A percentile compares a stretch with the other conserved stretches of the same genome.
Evolutionary conservation across 805 yeast species (phyloP).

Genomic region (Candida michaelii): DNA sequence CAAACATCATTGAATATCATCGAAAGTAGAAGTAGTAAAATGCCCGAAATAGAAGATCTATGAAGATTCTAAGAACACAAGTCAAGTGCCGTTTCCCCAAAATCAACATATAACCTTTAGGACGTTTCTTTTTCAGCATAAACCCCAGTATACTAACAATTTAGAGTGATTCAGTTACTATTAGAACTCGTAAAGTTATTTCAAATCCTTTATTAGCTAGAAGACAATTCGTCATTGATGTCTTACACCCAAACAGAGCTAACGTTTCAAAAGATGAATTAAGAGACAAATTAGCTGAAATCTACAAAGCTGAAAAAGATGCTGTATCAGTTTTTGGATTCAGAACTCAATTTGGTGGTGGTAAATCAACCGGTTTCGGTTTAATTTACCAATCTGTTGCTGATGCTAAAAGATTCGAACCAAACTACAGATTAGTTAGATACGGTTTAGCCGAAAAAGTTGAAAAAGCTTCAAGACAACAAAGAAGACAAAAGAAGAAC

Average conservation of each 20-base stretch:
- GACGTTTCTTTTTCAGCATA: background rate
- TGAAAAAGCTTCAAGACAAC: conserved; percentile 98
- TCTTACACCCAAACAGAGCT: conserved; percentile 98
- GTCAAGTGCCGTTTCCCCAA: too few relatives aligned
- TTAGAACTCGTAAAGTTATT: conserved; percentile 99
- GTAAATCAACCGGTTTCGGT: conserved; percentile 99
- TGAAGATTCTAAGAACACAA: too few relatives aligned
- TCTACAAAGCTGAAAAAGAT: conserved; percentile 90
- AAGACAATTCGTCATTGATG: conserved; percentile 99
- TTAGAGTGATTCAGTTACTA: conserved; percentile 98
- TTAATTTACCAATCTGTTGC: conserved; percentile 97
- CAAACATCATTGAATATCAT: background rate
- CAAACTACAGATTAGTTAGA: conserved; percentile 98
- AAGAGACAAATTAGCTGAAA: conserved; percentile 87
- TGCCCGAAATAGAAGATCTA: too few relatives aligned
- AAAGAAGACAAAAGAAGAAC: conserved; percentile 99
- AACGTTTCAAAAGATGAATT: conserved; percentile 99
- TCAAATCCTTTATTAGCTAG: conserved; percentile 99
- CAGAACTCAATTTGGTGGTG: conserved; percentile 99
- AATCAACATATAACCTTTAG: too few relatives aligned
- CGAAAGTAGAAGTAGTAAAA: too few relatives aligned
- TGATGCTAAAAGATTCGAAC: conserved; percentile 98
- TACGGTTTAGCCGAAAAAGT: conserved; percentile 95
- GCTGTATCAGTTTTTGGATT: conserved; percentile 97
- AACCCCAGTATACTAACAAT: conserved; percentile 18